These are phyloP conservation scores for Rhizopogon vinicolor DNA, from an alignment of 768 basidiomycete genomes.

Conservation along the genomic window DNA sequence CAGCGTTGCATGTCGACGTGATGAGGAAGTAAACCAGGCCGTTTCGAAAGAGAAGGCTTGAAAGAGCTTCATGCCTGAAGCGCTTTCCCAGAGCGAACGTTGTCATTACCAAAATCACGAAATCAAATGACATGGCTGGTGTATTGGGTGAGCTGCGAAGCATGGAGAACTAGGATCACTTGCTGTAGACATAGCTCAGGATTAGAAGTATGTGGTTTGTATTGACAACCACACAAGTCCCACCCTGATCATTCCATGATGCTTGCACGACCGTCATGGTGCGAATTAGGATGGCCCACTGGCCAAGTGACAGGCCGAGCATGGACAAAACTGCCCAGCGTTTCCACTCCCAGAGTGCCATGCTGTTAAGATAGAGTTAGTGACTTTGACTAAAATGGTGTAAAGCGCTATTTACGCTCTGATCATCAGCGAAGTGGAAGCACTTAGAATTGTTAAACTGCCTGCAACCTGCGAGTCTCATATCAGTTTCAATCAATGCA, in stretches of 20 bases:
- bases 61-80: conserved; percentile 52
- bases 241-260: conserved; percentile 37
- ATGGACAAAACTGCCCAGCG: conserved; percentile 45
- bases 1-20: conserved; percentile 59
- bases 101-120: conserved; percentile 54
- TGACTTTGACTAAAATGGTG: conserved; percentile 10
- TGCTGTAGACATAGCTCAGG: conserved; percentile 67
- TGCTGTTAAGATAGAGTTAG: conserved; percentile 35
- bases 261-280: conserved; percentile 67
- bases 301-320: conserved; percentile 50
- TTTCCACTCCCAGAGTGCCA: conserved; percentile 68
- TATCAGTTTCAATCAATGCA: conserved; percentile 1
- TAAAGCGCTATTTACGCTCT: conserved; percentile 42
- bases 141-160: conserved; percentile 1
- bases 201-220: conserved; percentile 57
- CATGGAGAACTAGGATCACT: conserved; percentile 17
- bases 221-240: conserved; percentile 45
- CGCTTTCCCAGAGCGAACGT: conserved; percentile 44
- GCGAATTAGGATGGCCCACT: conserved; percentile 65
- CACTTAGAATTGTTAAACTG: conserved; percentile 61
- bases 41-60: conserved; percentile 68
- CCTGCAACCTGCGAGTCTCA: conserved; percentile 45
- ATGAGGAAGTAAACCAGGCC: conserved; percentile 67
- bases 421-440: conserved; percentile 66
- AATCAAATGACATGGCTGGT: conserved; percentile 67